These are phyloP conservation scores for Porphyrellus cyaneotinctus DNA, from an alignment of 768 basidiomycete species.

Conservation along the genomic window DNA sequence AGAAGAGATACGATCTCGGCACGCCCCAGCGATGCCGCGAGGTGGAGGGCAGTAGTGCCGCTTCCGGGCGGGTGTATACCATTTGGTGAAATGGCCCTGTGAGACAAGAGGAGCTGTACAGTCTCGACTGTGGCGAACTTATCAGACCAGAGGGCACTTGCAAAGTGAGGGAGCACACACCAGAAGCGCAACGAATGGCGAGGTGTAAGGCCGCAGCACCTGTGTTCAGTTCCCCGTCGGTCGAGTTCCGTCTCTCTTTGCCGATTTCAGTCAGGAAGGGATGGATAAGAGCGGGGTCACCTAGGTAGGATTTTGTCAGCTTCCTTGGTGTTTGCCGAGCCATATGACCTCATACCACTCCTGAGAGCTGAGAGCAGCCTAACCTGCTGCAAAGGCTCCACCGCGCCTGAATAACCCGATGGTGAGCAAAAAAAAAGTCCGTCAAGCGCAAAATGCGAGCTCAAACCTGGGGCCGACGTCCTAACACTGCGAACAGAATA, in stretches of 20 bases:
- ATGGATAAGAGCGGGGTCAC: constrained; percentile 75
- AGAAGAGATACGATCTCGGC: constrained; percentile 70
- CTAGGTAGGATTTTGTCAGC: constrained; percentile 32
- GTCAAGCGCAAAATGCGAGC: not conserved
- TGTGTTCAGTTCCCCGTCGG: constrained; percentile 51
- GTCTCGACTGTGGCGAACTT: constrained; percentile 51
- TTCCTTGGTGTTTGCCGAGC: not conserved
- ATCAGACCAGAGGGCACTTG: not conserved
- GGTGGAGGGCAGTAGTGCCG: constrained; percentile 66
- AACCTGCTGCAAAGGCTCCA: constrained; percentile 57
- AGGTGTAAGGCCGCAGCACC: constrained; percentile 77
- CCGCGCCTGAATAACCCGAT: constrained; percentile 12
- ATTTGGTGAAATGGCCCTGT: constrained; percentile 77
- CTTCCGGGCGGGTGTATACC: constrained; percentile 69
- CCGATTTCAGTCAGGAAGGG: constrained; percentile 75
- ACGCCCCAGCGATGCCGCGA: constrained; percentile 70
- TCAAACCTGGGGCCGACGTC: constrained; percentile 14
- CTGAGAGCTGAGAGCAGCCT: constrained; percentile 61
- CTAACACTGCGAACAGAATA: constrained; percentile 19
- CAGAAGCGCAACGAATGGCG: constrained; percentile 75
- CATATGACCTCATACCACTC: constrained; percentile 41
- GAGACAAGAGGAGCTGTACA: constrained; percentile 59
- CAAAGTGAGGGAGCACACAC: constrained; percentile 38
- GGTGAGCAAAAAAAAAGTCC: constrained; percentile 4
- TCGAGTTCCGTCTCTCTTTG: constrained; percentile 54